Conservation (phyloP, 768 basidiomycete genomes). For the Neoboletus brunneissimus region DNA sequence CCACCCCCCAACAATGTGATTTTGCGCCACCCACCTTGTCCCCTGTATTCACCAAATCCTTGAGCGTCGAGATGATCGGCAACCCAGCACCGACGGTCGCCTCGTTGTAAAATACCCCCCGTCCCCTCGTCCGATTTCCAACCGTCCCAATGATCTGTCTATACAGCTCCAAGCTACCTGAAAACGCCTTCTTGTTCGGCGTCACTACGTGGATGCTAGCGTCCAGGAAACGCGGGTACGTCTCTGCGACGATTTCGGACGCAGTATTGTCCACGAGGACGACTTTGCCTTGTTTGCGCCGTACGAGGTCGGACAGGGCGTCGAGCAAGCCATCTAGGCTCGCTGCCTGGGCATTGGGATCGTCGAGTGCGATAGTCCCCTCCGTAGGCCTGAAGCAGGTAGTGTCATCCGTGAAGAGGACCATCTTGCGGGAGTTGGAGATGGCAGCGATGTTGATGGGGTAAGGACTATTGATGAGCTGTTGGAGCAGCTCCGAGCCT, state of each 20-base stretch:
- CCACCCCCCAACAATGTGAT: background rate
- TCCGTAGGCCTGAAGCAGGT: conserved; percentile 36
- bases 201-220: conserved; percentile 87
- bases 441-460: conserved; percentile 68
- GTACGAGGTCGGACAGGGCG: conserved; percentile 45
- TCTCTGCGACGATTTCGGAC: conserved; percentile 70
- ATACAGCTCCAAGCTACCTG: conserved; percentile 66
- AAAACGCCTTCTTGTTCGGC: conserved; percentile 97
- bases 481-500: conserved; percentile 80
- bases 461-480: conserved; percentile 65
- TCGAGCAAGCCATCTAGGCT: conserved; percentile 41
- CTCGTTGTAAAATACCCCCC: conserved; percentile 75
- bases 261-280: conserved; percentile 92
- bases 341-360: conserved; percentile 31
- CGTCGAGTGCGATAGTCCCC: conserved; percentile 50
- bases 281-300: conserved; percentile 45
- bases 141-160: conserved; percentile 58
- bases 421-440: conserved; percentile 60
- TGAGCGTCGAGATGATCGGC: conserved; percentile 87
- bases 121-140: conserved; percentile 20
- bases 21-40: conserved; percentile 61
- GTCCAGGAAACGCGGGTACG: conserved; percentile 78
- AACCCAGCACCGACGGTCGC: conserved; percentile 95
- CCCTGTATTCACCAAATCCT: conserved; percentile 88
- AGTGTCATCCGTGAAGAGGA: conserved; percentile 51